These are phyloP conservation scores for Pseudocercospora fuligena DNA, from an alignment of 2,329 filamentous ascomycete species.

Conservation along the genomic window DNA sequence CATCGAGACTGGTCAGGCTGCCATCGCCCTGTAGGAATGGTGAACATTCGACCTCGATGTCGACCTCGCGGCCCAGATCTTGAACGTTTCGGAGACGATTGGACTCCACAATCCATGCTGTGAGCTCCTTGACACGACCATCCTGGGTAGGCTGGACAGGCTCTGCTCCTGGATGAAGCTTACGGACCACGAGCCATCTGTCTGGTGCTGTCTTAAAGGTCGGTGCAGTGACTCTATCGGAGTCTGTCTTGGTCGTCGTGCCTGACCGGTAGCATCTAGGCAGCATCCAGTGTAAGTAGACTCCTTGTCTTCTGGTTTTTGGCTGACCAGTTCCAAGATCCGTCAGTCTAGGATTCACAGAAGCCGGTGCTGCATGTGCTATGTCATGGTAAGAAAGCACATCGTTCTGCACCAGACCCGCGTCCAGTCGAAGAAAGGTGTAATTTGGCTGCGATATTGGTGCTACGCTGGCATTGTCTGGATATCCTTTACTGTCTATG, in stretches of 20 bases:
- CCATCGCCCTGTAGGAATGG: slow-evolving; percentile 8
- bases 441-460: slow-evolving; percentile 15
- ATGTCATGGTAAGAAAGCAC: slow-evolving; percentile 10
- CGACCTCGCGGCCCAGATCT: slow-evolving; percentile 8
- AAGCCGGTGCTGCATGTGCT: neutral
- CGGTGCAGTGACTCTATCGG: neutral
- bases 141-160: neutral
- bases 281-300: slow-evolving; percentile 14
- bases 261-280: slow-evolving; percentile 13
- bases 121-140: slow-evolving; percentile 6
- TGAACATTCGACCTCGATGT: slow-evolving; percentile 19
- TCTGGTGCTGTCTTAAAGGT: slow-evolving; percentile 16
- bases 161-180: slow-evolving; percentile 9
- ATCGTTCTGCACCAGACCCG: slow-evolving; percentile 2
- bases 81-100: slow-evolving; percentile 17
- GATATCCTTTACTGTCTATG: neutral
- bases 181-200: slow-evolving; percentile 21
- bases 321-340: slow-evolving; percentile 7
- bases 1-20: neutral
- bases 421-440: slow-evolving; percentile 1
- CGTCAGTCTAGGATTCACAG: slow-evolving; percentile 7
- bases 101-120: slow-evolving; percentile 20
- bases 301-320: neutral
- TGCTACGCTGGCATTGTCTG: slow-evolving; percentile 1
- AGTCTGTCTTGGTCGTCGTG: neutral